Base-by-base conservation (phyloP, 2,329 filamentous ascomycete species). In the Cryoendolithus antarcticus region DNA sequence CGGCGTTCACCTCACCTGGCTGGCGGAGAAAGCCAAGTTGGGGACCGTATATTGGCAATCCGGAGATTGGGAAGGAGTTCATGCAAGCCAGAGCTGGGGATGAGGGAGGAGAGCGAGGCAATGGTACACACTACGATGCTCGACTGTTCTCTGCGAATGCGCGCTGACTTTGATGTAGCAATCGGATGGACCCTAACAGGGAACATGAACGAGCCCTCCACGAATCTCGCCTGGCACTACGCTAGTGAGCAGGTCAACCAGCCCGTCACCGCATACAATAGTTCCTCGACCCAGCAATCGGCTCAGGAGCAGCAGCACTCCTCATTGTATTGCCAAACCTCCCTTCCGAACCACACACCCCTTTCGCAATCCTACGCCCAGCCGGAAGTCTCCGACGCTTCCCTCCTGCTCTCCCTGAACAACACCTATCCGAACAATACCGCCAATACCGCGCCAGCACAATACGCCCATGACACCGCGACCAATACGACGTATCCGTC, bases 151-250 rank as follows among this genome's bases (percentile, higher is more conserved):
- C n/a, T 2, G 4, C 3, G 33, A 35, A 11, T 4, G 2, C 19
- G 6, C 35, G 39, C 37, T 53, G 35, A 41, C 34, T 10, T 27
- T 2, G 27, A 30, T 12, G 39, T 39, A 71, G 73, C 75, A 1
- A 84, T 93, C 42, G 86, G 84, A 1, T 93, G 83, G 81, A 86
- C 84, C 6, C 63, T 93, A n/a, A 86, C 86, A 0, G 86, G 86
- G 9, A 89, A 81, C 1, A 86, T 84, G 39, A 86, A 93, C 53
- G 91, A 84, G 3, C 81, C 84, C 1, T 86, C 78, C 46, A 86
- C 85, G 0, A 91, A 84, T 53, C 65, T 93, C 4, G 88, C 85
- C 1, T 72, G 89, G 40, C 74, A 93, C 54, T 93, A 86, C 55
- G 78, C 83, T 43, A 77, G 70, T 41, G 62, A 51, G 47, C 48